Evolutionary conservation across 2,329 filamentous ascomycete genomes (phyloP), one percentile per base, ranked within the genome.

Genomic region (Cladophialophora chaetospira): DNA sequence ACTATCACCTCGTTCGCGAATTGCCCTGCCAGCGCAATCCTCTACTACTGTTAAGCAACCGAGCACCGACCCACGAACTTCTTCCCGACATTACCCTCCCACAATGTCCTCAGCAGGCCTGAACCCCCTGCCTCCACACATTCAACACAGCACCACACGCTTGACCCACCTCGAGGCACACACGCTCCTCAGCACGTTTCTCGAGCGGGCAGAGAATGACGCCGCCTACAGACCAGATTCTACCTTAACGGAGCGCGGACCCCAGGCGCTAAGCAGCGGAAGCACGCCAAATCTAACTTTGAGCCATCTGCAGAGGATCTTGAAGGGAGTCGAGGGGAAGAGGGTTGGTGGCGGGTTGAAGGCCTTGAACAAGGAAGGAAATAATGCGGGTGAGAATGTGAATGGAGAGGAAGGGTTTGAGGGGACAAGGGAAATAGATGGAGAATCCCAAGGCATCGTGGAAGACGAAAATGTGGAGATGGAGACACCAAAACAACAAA

Each of bases 151-250:
- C 40, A 57, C 57, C 3, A 61, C 55, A 6, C 65, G 62, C 13
- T 57, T 67, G 26, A 64, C 64, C 1, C 63, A 64, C 61, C 29
- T 26, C 17, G 31, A 64, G 48, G 65, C 65, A 3, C 62, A 65
- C 45, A 46, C 55, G n/a, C 56, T 64, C 31, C 64, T 67, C 15
- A 47, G 50, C 31, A 9, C 17, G 4, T 67, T 66, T 56, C 60
- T 67, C 19, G 45, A 55, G 8, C 57, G 38, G n/a, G 57, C 65
- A 29, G 59, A 63, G 26, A 60, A 55, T 19, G 56, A 65, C 55
- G 58, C 65, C 15, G 61, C 68, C 9, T 67, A 70, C 53, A 85
- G 87, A 23, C 85, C 84, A 8, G 70, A 78, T 0, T 68, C 75
- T 1, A 70, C 73, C 4, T 78, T 95, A 2, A 59, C 63, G 15